Evolutionary conservation across 306 rosid species (phyloP), one percentile per base, ranked within the genome.

Genomic region (Gleditsia sinensis): DNA sequence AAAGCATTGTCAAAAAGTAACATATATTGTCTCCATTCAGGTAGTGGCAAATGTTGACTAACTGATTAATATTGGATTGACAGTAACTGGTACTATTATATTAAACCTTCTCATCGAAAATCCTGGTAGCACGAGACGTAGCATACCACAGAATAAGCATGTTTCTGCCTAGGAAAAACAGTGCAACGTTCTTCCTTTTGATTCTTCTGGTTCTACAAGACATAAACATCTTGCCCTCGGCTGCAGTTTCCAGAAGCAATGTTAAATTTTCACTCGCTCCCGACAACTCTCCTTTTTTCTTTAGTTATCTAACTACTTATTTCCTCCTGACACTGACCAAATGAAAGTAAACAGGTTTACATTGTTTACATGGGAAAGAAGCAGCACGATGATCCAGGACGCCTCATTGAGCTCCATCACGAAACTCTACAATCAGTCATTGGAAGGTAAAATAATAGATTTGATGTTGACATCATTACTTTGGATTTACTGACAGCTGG

Each of bases 351-450:
- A 42, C 88, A 82, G 89, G 76, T 86, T 66, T 72, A 86, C 76
- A 77, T 86, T 13, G 75, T 82, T 60, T 69, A 82, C 55, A 49
- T 82, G 86, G 83, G 85, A 19, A 43, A 65, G 51, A 77, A 49
- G 37, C 85, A 63, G 9, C 74, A 80, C 28, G 70, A 66, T 25
- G 81, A 82, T 70, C 77, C 73, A 10, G 71, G 73, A 75, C 70
- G 75, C 28, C 79, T 77, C 58, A 40, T 50, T 39, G 75, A 68
- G 45, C 43, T 72, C 45, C 87, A 86, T 69, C 83, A 69, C 14
- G 76, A 80, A 48, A 66, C 82, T 59, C 87, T 82, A 8, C 60
- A 73, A 27, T 57, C 80, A 32, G 82, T 81, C 40, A 59, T 86
- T 7, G 82, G 85, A 71, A 80, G 81, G 87, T 77, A 50, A 30